Conservation (phyloP, 345 rosid genomes). For the Draba incana region DNA sequence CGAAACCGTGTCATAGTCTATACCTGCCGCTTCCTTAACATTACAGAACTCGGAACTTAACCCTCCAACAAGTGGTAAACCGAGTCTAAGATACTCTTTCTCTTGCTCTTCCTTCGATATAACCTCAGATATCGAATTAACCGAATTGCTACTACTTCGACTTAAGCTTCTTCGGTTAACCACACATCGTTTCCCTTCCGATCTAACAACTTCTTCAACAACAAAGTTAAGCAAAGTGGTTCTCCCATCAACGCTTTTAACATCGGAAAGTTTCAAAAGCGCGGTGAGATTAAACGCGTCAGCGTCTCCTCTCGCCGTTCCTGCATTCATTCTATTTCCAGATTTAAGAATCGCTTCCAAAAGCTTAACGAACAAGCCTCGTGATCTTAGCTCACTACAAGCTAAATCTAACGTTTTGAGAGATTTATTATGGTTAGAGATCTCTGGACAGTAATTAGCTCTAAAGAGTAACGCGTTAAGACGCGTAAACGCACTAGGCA, state of each 20-base stretch:
- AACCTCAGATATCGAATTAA: constrained; percentile 36
- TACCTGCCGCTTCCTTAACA: constrained; percentile 65
- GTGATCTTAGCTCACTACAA: constrained; percentile 65
- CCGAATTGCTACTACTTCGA: constrained; percentile 21
- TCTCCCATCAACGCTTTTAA: constrained; percentile 75
- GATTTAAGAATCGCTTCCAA: constrained; percentile 88
- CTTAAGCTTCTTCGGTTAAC: constrained; percentile 37
- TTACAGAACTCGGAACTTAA: constrained; percentile 55
- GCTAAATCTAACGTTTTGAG: constrained; percentile 61
- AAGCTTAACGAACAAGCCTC: constrained; percentile 75
- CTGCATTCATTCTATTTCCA: constrained; percentile 85
- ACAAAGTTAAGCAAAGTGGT: constrained; percentile 83
- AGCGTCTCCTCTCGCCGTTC: constrained; percentile 89
- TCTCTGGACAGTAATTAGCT: constrained; percentile 63
- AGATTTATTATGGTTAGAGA: constrained; percentile 58
- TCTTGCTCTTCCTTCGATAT: constrained; percentile 48
- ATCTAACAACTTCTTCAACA: constrained; percentile 71
- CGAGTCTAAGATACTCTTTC: constrained; percentile 51
- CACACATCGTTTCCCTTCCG: constrained; percentile 58
- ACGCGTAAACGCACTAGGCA: constrained; percentile 72
- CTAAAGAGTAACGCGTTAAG: constrained; percentile 69
- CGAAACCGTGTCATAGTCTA: constrained; percentile 56
- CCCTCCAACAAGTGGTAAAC: constrained; percentile 56
- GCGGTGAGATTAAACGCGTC: constrained; percentile 72
- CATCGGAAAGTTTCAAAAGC: constrained; percentile 67